Evolutionary conservation across 768 basidiomycete genomes (phyloP).

Genomic region (Mycena vulgaris): DNA sequence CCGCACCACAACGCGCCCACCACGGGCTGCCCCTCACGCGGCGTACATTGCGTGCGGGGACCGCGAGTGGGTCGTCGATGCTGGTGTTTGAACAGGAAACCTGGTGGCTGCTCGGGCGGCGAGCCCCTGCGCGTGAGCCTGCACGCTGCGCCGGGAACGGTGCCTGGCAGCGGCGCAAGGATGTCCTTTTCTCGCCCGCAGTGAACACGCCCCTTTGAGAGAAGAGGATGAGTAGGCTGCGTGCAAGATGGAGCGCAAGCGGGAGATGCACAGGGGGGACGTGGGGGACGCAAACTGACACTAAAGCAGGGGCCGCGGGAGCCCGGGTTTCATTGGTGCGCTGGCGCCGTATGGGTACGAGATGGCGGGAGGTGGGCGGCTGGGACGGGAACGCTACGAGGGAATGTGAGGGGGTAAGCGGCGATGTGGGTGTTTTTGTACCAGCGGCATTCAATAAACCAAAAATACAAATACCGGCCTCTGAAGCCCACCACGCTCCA

Average conservation of each 20-base stretch:
- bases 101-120: conserved; percentile 74
- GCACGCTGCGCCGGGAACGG: conserved; percentile 54
- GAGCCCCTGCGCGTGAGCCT: conserved; percentile 72
- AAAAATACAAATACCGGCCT: too few relatives aligned
- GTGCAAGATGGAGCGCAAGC: conserved; percentile 7
- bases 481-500: too few relatives aligned
- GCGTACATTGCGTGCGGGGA: conserved; percentile 88
- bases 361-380: too few relatives aligned
- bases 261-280: conserved; percentile 40
- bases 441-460: too few relatives aligned
- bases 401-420: too few relatives aligned
- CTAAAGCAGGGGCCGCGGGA: conserved; percentile 38
- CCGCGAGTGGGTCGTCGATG: conserved; percentile 64
- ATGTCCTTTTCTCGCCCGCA: conserved; percentile 74
- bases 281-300: too few relatives aligned
- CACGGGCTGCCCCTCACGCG: conserved; percentile 76
- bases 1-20: conserved; percentile 85
- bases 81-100: conserved; percentile 84
- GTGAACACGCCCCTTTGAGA: conserved; percentile 75
- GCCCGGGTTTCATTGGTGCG: conserved; percentile 47
- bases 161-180: conserved; percentile 69
- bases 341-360: conserved; percentile 49
- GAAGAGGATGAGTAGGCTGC: conserved; percentile 81
- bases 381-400: too few relatives aligned
- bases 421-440: too few relatives aligned